Conservation (phyloP, 208 protist species). For the Crithidia expoeki region DNA sequence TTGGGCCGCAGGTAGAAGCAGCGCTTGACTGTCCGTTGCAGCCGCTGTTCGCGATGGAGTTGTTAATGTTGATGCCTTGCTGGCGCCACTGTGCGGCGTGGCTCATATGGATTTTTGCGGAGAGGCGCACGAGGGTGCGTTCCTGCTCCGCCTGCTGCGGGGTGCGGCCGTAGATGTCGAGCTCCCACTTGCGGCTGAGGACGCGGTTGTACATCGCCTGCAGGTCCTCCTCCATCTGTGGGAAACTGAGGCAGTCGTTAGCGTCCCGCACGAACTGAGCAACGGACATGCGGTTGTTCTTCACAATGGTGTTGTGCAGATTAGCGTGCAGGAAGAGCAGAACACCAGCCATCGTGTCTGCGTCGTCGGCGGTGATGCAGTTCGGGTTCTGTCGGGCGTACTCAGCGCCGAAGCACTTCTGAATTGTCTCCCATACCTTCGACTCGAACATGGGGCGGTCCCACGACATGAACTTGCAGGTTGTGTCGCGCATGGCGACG, state of each 20-base stretch:
- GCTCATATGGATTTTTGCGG: conserved; percentile 39
- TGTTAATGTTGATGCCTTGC: conserved; percentile 17
- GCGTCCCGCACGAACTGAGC: conserved; percentile 69
- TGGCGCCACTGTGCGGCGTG: conserved; percentile 26
- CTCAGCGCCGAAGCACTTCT: conserved; percentile 74
- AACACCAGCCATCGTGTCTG: conserved; percentile 82
- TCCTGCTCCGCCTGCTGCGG: conserved; percentile 68
- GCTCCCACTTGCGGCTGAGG: conserved; percentile 66
- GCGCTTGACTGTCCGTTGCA: not conserved
- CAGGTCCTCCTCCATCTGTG: conserved; percentile 65
- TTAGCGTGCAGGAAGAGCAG: conserved; percentile 90
- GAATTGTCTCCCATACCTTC: conserved; percentile 82
- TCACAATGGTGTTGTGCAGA: conserved; percentile 76
- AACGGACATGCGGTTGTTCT: conserved; percentile 52
- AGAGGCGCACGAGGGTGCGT: conserved; percentile 32
- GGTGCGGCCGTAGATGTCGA: conserved; percentile 74
- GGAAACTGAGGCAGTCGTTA: conserved; percentile 76
- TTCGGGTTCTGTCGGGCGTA: conserved; percentile 80
- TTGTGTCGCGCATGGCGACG: conserved; percentile 84
- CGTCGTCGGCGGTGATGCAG: conserved; percentile 68
- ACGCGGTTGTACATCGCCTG: conserved; percentile 77
- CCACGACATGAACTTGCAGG: conserved; percentile 89
- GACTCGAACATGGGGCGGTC: conserved; percentile 89
- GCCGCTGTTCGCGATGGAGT: conserved; percentile 4
- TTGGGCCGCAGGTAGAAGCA: not conserved